Evolutionary conservation across 768 basidiomycete species (phyloP), one percentile per base, ranked within the genome.

Genomic region (Strobilomyces confusus): DNA sequence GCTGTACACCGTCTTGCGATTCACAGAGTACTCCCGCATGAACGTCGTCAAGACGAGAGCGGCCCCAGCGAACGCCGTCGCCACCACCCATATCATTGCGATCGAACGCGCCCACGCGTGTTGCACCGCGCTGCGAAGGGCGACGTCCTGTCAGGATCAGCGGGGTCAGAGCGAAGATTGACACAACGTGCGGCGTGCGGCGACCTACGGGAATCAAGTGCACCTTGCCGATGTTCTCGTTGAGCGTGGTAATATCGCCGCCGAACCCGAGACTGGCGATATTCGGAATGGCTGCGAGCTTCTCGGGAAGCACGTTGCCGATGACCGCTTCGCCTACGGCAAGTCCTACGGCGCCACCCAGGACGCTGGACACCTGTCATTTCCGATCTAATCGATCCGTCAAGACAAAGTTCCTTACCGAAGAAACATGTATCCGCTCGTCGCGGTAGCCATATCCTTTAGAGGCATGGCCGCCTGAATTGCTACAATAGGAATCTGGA

Each of bases 321-420:
- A 83, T 86, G 54, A 91, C 83, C 4, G 84, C 81, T 59, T 89
- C 84, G 19, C 88, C 87, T 40, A 89, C 63, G 0, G 89, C 77
- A 51, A 92, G 81, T 11, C 87, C 87, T 22, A 91, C 75, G 1
- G 89, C 86, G n/a, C 83, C 89, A 11, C 89, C 89, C 33, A 91
- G 66, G 5, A 79, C 81, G 56, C 87, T 86, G 41, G 20, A 57
- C 41, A 40, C 57, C 17, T 49, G 52, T 44, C 36, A 1, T 41
- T 30, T 12, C n/a, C n/a, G n/a, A n/a, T 19, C 41, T 26, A 26
- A 5, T 19, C 13, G 5, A 40, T 32, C 15, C 5, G 8, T 40
- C 9, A 14, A 4, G 9, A 33, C 12, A 17, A 33, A 26, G 5
- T 17, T 52, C 5, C 70, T 29, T 64, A 84, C 81, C 86, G 78